Evolutionary conservation across 352 stramenopile species (phyloP).

Genomic region (Globisporangium nagaii): DNA sequence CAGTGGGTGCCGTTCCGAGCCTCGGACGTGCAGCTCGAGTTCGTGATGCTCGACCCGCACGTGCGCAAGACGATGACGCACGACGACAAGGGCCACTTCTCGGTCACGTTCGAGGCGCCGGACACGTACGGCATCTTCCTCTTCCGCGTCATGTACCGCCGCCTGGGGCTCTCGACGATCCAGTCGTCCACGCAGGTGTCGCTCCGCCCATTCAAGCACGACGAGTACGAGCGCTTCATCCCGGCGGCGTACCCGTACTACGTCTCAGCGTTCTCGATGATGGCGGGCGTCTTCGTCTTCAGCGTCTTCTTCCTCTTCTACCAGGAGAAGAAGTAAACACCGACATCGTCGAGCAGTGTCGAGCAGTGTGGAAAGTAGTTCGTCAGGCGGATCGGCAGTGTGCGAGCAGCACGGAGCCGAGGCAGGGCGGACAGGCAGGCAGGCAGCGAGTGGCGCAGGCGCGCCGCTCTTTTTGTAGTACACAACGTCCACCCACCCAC

Average conservation of each 20-base stretch:
- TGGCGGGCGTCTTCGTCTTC: slow-evolving; percentile 89
- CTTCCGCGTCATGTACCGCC: slow-evolving; percentile 90
- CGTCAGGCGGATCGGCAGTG: no score
- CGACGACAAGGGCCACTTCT: slow-evolving; percentile 69
- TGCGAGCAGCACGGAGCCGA: no score
- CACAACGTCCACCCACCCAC: no score
- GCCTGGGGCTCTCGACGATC: slow-evolving; percentile 82
- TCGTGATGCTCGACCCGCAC: slow-evolving; percentile 93
- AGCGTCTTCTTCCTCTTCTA: slow-evolving; percentile 88
- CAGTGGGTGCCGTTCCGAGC: slow-evolving; percentile 76
- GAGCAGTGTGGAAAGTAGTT: not conserved
- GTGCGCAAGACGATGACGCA: slow-evolving; percentile 85
- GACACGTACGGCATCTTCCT: slow-evolving; percentile 94
- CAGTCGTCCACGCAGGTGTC: slow-evolving; percentile 88
- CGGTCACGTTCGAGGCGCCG: slow-evolving; percentile 82
- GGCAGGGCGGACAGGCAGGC: not conserved
- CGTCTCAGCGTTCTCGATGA: slow-evolving; percentile 87
- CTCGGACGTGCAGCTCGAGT: slow-evolving; percentile 90
- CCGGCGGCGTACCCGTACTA: slow-evolving; percentile 90
- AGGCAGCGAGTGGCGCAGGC: not conserved
- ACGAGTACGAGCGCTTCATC: slow-evolving; percentile 95
- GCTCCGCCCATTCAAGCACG: slow-evolving; percentile 92
- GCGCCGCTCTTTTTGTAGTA: no score
- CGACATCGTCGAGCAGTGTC: no score
- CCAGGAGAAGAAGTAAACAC: slow-evolving; percentile 47